phyloP scores from a whole-genome alignment of 2,329 filamentous ascomycete genomes.

The Claviceps citrina region DNA sequence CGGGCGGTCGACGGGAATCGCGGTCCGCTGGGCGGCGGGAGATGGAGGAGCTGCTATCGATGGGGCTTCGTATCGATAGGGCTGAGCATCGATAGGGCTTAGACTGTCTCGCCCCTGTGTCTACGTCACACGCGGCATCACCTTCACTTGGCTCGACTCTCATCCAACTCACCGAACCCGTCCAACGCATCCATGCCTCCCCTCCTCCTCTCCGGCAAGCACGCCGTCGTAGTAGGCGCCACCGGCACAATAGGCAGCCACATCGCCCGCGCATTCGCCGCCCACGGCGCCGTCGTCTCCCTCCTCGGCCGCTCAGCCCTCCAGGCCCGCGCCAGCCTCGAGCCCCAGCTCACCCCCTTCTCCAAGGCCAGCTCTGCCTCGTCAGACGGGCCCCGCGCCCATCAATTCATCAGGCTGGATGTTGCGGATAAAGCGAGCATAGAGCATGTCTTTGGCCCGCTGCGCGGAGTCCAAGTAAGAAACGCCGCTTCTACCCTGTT shows the following conservation, averaged over 20 bases:
- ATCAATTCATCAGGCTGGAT: constrained; percentile 22
- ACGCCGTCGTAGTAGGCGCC: constrained; percentile 51
- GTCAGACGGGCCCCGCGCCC: constrained; percentile 10
- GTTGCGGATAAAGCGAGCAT: constrained; percentile 16
- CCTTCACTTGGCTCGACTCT: too few species aligned
- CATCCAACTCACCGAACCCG: too few species aligned
- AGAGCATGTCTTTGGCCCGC: constrained; percentile 15
- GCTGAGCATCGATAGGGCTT: too few species aligned
- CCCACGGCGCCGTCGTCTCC: constrained; percentile 42
- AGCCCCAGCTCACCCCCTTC: constrained; percentile 15
- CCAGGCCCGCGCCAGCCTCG: constrained; percentile 27
- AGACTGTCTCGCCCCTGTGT: too few species aligned
- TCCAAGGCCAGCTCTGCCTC: constrained; percentile 8
- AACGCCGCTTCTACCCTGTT: too few species aligned
- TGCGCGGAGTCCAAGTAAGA: background rate
- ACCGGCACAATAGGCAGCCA: constrained; percentile 55
- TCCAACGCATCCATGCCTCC: background rate
- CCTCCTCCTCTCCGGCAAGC: constrained; percentile 28
- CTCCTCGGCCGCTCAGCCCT: constrained; percentile 43
- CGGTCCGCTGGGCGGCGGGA: background rate
- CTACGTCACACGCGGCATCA: too few species aligned
- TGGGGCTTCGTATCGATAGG: too few species aligned
- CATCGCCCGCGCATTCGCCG: constrained; percentile 51
- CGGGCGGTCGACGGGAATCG: background rate
- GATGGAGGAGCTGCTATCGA: too few species aligned